A percentile compares a stretch with the other conserved stretches of the same genome.
Evolutionary conservation across 225 moss, liverwort and hornwort genomes (phyloP).

Genomic region (Ulota crispa): DNA sequence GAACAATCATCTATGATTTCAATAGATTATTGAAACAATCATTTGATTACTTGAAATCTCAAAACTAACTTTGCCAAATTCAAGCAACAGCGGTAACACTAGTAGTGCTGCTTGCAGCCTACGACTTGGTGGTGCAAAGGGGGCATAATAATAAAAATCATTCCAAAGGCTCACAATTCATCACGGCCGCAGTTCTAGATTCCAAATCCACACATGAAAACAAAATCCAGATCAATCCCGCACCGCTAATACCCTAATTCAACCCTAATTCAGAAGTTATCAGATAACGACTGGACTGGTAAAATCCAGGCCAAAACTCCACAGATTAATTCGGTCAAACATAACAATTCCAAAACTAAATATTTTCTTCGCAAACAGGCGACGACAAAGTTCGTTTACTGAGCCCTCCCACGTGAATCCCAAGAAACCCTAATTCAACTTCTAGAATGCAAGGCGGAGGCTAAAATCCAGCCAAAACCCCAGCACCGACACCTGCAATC

Average conservation of each 20-base stretch:
- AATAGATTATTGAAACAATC: no score
- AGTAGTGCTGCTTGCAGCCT: no score
- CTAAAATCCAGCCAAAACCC: conserved; percentile 19
- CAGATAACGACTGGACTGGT: neutral
- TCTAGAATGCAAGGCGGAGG: neutral
- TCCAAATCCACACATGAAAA: neutral
- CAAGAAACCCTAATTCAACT: neutral
- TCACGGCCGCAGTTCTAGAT: neutral
- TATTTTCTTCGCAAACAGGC: neutral
- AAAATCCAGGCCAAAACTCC: conserved; percentile 9
- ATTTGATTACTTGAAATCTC: no score
- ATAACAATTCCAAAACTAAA: neutral
- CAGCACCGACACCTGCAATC: neutral
- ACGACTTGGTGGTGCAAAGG: no score
- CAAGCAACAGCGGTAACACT: no score
- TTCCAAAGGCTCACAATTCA: neutral
- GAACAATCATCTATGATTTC: no score
- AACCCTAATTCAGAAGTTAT: neutral
- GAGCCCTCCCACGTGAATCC: neutral
- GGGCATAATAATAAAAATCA: no score
- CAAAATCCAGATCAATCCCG: conserved; percentile 1
- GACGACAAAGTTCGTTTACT: neutral
- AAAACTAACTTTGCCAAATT: no score
- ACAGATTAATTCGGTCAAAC: neutral
- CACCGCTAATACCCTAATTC: neutral